A percentile compares a stretch with the other conserved stretches of the same genome.
phyloP scores from a whole-genome alignment of 805 yeast genomes.

The Candida xyloterini region DNA sequence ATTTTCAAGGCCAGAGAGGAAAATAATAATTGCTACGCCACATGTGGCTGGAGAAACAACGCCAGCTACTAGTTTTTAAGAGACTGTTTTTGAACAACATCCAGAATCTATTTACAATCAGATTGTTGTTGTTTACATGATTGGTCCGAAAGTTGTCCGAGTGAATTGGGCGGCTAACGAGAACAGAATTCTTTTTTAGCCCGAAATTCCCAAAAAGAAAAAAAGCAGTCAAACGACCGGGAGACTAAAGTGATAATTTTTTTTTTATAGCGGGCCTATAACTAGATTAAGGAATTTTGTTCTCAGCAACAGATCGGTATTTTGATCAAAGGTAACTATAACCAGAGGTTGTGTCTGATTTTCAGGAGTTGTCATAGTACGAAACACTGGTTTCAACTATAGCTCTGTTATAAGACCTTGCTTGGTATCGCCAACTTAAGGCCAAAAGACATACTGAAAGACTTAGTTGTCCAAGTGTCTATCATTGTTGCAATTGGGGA shows the following conservation, averaged over 20 bases:
- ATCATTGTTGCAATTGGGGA: neutral
- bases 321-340: neutral
- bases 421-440: neutral
- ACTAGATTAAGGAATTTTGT: constrained; percentile 1
- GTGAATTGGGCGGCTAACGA: too few species aligned
- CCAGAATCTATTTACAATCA: too few species aligned
- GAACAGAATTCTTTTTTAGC: neutral
- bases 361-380: constrained; percentile 1
- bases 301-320: neutral
- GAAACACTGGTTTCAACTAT: constrained; percentile 1
- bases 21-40: constrained; percentile 2
- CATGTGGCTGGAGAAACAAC: constrained; percentile 2
- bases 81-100: too few species aligned
- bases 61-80: too few species aligned
- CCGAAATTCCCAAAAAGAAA: neutral
- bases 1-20: constrained; percentile 1
- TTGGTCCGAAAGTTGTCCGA: too few species aligned
- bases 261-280: constrained; percentile 3
- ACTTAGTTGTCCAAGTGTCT: neutral
- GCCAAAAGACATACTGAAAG: neutral
- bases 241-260: constrained; percentile 4
- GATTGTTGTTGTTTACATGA: too few species aligned
- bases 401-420: constrained; percentile 2
- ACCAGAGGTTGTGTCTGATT: constrained; percentile 2
- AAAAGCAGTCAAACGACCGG: constrained; percentile 6